Evolutionary conservation across 768 basidiomycete genomes (phyloP), one percentile per base, ranked within the genome.

Genomic region (Brasilioporus rufonigricans): DNA sequence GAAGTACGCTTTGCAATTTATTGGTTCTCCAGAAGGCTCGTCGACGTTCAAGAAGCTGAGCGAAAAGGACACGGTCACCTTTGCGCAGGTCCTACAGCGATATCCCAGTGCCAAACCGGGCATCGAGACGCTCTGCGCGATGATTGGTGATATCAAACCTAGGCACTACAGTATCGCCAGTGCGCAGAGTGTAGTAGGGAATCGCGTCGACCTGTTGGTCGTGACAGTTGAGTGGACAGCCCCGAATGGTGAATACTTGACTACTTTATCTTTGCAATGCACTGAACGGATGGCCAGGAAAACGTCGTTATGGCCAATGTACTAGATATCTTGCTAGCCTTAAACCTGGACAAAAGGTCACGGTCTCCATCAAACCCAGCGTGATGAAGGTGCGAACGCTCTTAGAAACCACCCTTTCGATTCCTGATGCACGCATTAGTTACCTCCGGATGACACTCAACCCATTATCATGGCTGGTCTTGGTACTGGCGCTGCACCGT

Each of bases 401-500:
- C 43, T 13, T 33, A 23, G 18, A 51, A 18, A 50, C 23, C 35
- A 13, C 21, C 16, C 0, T 44, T 29, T 3, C n/a, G 26, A 35
- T 31, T 50, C 23, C 60, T 68, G 27, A 70, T 43, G 4, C 50
- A 38, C 32, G 39, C 10, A 45, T 40, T 60, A 93, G 90, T 78
- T 98, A 6, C 97, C 97, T 50, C 88, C 89, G 0, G 80, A 84
- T 66, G 77, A 85, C 67, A 81, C 77, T 44, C 94, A 96, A 67
- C 97, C 97, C 36, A 79, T 99, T 73, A 96, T 98, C 73, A 94
- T 99, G 92, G 93, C 96, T 32, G 97, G 97, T 60, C 86, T 99
- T 29, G 97, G 97, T 46, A 99, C 97, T 4, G 97, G 96, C 52
- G 97, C 94, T 10, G 97, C 97, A 12, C 97, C 97, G 23, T 99